Conservation (phyloP, 2,329 filamentous ascomycete genomes). For the Xylariales sp. region DNA sequence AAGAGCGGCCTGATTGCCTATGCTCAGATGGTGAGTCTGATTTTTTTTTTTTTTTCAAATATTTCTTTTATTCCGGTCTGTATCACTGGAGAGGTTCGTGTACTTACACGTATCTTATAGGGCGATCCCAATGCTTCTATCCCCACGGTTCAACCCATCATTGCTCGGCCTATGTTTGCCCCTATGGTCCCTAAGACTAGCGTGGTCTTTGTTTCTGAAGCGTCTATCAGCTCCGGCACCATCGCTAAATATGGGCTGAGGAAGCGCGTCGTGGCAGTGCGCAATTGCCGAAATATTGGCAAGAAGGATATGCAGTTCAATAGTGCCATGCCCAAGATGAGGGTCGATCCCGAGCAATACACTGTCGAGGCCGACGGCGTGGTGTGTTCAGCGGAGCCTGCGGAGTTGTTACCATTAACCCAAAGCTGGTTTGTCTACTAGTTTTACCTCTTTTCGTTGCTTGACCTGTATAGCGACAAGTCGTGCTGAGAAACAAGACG, state of each 20-base stretch:
- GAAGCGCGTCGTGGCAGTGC: slow-evolving; percentile 78
- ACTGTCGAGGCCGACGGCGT: slow-evolving; percentile 79
- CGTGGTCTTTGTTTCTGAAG: slow-evolving; percentile 78
- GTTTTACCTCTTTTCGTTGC: no score
- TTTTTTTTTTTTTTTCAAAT: not conserved
- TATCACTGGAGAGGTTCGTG: not conserved
- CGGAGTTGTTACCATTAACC: slow-evolving; percentile 66
- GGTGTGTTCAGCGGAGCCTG: slow-evolving; percentile 69
- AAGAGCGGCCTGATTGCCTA: slow-evolving; percentile 86
- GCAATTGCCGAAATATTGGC: slow-evolving; percentile 66
- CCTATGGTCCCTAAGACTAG: slow-evolving; percentile 66
- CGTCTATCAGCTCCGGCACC: slow-evolving; percentile 62
- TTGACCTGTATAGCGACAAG: no score
- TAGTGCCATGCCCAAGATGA: slow-evolving; percentile 77
- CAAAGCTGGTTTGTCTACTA: slow-evolving; percentile 76
- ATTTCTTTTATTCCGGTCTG: not conserved
- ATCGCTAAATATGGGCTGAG: slow-evolving; percentile 69
- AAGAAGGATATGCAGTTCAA: slow-evolving; percentile 94
- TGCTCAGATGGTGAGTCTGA: slow-evolving; percentile 68
- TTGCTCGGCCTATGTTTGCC: slow-evolving; percentile 83
- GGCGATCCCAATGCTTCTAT: slow-evolving; percentile 81
- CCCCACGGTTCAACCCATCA: slow-evolving; percentile 79
- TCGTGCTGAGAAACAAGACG: no score
- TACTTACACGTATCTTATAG: slow-evolving; percentile 30
- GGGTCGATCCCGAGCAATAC: slow-evolving; percentile 88